Percentiles rank a stretch among this genome's conserved stretches.
Evolutionary conservation across 148 eudicot species (phyloP).

Genomic region (Oxyria digyna): DNA sequence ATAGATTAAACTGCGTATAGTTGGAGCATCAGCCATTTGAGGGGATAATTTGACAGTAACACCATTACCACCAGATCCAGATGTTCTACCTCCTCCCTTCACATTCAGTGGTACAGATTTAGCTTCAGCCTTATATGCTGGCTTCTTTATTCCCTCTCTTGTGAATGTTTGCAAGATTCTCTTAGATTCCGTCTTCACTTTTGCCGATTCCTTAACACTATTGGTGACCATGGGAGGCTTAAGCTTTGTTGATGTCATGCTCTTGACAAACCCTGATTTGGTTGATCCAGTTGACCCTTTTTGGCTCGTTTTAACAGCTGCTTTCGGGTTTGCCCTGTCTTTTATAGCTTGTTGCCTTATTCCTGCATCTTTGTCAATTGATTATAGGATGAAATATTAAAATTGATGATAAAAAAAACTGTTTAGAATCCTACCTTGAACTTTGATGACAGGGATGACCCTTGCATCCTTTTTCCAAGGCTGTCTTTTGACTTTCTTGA

Average conservation of each 20-base stretch:
- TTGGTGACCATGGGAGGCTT: not conserved
- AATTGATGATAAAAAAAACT: not conserved
- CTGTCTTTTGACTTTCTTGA: not conserved
- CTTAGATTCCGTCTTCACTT: not conserved
- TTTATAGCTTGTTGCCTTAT: not conserved
- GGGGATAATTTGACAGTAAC: not conserved
- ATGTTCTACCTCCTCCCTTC: not conserved
- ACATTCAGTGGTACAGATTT: not conserved
- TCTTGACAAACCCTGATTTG: not conserved
- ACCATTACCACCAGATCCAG: not conserved
- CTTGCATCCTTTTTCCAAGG: not conserved
- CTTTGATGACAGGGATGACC: not conserved
- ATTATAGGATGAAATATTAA: no score
- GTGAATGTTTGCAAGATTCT: no score
- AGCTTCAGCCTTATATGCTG: not conserved
- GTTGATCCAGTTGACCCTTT: not conserved
- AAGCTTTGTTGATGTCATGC: not conserved
- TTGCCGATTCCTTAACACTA: not conserved
- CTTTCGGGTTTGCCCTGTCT: not conserved
- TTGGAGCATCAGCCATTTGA: conserved; percentile 5
- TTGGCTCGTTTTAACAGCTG: not conserved
- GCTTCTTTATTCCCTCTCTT: not conserved
- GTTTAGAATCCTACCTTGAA: not conserved
- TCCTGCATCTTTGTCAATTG: not conserved
- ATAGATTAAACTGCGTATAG: not conserved